Evolutionary conservation across 108 stramenopile genomes (phyloP).

Genomic region (Fistulifera solaris): DNA sequence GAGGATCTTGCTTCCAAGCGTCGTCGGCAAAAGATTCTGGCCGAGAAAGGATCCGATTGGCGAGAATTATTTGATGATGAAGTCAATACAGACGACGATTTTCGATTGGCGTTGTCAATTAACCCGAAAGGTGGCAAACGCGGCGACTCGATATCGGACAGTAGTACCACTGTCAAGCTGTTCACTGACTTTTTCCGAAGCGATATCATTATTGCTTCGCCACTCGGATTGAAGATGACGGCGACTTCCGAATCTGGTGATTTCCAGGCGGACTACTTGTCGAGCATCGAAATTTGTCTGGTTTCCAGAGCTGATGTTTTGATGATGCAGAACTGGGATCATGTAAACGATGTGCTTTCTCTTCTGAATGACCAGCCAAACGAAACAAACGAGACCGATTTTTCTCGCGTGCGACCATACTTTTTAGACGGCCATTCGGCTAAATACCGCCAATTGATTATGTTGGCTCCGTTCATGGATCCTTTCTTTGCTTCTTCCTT

Average conservation of each 20-base stretch:
- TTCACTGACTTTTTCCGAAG: slow-evolving; percentile 91
- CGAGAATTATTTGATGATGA: slow-evolving; percentile 81
- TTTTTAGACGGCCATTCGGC: slow-evolving; percentile 72
- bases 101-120: slow-evolving; percentile 84
- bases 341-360: slow-evolving; percentile 62
- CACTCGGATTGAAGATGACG: slow-evolving; percentile 81
- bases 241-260: slow-evolving; percentile 28
- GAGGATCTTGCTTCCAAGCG: slow-evolving; percentile 23
- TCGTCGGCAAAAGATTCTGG: slow-evolving; percentile 31
- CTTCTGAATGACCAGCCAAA: slow-evolving; percentile 72
- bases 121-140: slow-evolving; percentile 22
- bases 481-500: slow-evolving; percentile 70
- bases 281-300: slow-evolving; percentile 86
- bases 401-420: slow-evolving; percentile 88
- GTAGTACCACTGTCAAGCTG: slow-evolving; percentile 31
- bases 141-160: slow-evolving; percentile 9
- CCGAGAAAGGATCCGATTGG: slow-evolving; percentile 80
- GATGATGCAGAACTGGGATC: slow-evolving; percentile 97
- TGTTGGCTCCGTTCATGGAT: slow-evolving; percentile 60
- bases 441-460: slow-evolving; percentile 79
- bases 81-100: slow-evolving; percentile 89
- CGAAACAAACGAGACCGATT: slow-evolving; percentile 79
- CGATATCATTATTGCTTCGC: slow-evolving; percentile 91
- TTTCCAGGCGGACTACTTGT: slow-evolving; percentile 77
- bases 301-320: slow-evolving; percentile 73